Evolutionary conservation across 2,329 filamentous ascomycete genomes (phyloP), one percentile per base, ranked within the genome.

Genomic region (Didymella exigua): DNA sequence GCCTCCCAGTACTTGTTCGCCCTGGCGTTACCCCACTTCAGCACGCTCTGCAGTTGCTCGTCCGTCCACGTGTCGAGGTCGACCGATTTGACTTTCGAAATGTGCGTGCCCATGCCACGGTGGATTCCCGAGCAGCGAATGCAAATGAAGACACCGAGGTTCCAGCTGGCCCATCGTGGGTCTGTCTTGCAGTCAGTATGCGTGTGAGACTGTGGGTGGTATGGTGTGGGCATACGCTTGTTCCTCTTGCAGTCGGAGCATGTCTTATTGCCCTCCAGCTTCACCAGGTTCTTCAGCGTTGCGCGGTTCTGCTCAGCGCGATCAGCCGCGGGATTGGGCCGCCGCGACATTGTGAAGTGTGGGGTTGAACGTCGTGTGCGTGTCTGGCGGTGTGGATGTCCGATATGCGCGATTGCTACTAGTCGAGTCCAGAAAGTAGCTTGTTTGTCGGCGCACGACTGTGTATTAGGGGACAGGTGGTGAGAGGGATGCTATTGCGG

Each of bases 161-260:
- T 99, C 95, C 95, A 99, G 73, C 92, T 97, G 27, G 95, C 95
- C 95, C 95, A 99, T 89, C 95, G 86, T 58, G 95, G 95, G 80
- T 97, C 91, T 96, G 73, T 34, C n/a, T 24, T 10, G 45, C 16
- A 45, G 65, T 76, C 44, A 71, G 68, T 66, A n/a, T 23, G 14
- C 37, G 27, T 33, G 14, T 4, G 30, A 16, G n/a, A 46, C n/a
- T 34, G 56, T 30, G 5, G 51, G 13, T 37, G 10, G 21, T 14
- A 13, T 14, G 9, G 34, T 13, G 24, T 40, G 27, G 10, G 21
- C 88, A 65, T 78, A 96, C 93, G 95, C 78, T 98, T 99, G 82
- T 98, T 99, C 76, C 89, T 88, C 83, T 99, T 99, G 86, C 95
- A 99, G 77, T 99, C 95, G 58, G 93, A 91, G 82, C 95, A 99